Conservation (phyloP, 2,329 filamentous ascomycete species). For the Phialocephala subalpina region DNA sequence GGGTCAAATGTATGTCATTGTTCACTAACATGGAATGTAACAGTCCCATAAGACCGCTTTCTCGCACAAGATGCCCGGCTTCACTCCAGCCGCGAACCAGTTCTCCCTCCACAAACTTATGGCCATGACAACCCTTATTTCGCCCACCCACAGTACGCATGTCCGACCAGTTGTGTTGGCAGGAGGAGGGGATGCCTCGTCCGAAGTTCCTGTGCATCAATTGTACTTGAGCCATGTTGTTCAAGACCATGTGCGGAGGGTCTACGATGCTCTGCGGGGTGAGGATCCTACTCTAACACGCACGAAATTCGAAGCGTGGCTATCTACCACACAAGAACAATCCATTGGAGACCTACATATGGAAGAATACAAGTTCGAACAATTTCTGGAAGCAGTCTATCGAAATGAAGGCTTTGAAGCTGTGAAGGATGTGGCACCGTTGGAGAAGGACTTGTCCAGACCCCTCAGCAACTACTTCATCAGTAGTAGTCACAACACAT, state of each 20-base stretch:
- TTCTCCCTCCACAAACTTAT: slow-evolving; percentile 45
- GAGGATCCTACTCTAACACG: slow-evolving; percentile 45
- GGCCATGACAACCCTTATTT: slow-evolving; percentile 44
- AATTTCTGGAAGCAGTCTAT: slow-evolving; percentile 43
- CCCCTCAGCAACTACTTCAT: slow-evolving; percentile 80
- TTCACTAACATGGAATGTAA: slow-evolving; percentile 16
- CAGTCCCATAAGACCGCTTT: slow-evolving; percentile 26
- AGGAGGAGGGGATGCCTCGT: slow-evolving; percentile 37
- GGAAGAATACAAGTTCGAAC: slow-evolving; percentile 43
- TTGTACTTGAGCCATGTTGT: slow-evolving; percentile 57
- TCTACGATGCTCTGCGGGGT: slow-evolving; percentile 56
- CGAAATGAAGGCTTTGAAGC: slow-evolving; percentile 41
- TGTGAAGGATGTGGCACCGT: slow-evolving; percentile 27
- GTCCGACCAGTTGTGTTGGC: slow-evolving; percentile 35
- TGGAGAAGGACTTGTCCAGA: slow-evolving; percentile 41
- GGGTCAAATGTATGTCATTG: slow-evolving; percentile 13
- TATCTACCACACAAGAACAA: slow-evolving; percentile 55
- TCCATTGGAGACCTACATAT: slow-evolving; percentile 33
- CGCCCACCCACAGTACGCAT: slow-evolving; percentile 35
- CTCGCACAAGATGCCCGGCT: slow-evolving; percentile 25
- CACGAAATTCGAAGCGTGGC: slow-evolving; percentile 55
- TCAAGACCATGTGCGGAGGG: slow-evolving; percentile 54
- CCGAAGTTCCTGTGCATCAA: slow-evolving; percentile 35
- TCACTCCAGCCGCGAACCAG: slow-evolving; percentile 40
- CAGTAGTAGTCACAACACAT: slow-evolving; percentile 95